A percentile compares a stretch with the other conserved stretches of the same genome.
Evolutionary conservation across 2,329 filamentous ascomycete genomes (phyloP).

Genomic region (Xylariaceae sp.): DNA sequence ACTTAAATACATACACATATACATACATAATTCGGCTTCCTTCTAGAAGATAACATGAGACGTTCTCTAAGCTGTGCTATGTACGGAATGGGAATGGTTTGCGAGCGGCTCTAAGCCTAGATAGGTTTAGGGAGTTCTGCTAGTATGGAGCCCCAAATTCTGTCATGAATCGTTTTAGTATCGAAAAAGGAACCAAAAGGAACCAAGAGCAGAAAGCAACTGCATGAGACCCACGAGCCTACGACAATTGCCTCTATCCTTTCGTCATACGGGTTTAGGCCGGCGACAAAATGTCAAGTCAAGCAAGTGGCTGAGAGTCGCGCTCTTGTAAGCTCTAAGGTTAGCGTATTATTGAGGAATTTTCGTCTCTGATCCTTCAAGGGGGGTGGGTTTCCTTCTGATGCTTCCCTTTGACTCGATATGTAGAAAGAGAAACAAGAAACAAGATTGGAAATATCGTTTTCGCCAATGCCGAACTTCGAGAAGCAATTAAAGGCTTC

Average conservation of each 20-base stretch:
- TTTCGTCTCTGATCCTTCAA: conserved; percentile 8
- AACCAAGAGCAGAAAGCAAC: too few species aligned
- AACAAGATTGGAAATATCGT: conserved; percentile 12
- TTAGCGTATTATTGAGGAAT: background rate
- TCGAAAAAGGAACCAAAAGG: too few species aligned
- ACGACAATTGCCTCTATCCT: background rate
- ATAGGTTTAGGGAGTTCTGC: background rate
- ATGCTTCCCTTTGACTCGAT: background rate
- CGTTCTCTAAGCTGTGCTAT: conserved; percentile 19
- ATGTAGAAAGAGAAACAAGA: background rate
- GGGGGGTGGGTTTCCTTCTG: background rate
- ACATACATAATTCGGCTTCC: too few species aligned
- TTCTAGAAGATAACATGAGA: conserved; percentile 28
- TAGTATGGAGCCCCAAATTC: too few species aligned
- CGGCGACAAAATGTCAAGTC: conserved; percentile 10
- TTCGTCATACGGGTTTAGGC: conserved; percentile 17
- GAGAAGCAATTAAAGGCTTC: background rate
- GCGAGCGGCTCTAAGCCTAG: background rate
- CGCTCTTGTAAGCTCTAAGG: conserved; percentile 16
- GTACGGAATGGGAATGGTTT: background rate
- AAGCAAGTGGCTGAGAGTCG: background rate
- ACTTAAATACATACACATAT: too few species aligned
- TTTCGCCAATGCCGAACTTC: conserved; percentile 13
- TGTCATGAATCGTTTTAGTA: too few species aligned
- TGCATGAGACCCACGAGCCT: background rate